Evolutionary conservation across 768 basidiomycete genomes (phyloP).

Genomic region (Podaxis carcinomalis): DNA sequence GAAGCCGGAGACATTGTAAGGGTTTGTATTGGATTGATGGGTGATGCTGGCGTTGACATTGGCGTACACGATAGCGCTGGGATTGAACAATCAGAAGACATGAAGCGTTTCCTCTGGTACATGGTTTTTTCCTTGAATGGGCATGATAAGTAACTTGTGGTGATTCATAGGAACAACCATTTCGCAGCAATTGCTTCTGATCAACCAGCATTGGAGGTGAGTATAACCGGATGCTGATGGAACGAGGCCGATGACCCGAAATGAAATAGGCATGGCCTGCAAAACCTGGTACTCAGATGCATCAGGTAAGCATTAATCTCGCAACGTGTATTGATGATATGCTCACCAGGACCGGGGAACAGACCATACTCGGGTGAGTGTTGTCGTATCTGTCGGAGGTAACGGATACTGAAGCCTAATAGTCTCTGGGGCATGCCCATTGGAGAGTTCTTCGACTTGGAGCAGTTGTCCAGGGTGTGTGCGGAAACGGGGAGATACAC

Average conservation of each 20-base stretch:
- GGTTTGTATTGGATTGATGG: constrained; percentile 4
- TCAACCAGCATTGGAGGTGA: constrained; percentile 61
- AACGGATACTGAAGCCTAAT: not conserved
- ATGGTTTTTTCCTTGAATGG: constrained; percentile 13
- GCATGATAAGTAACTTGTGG: not conserved
- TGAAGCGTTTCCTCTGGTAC: constrained; percentile 72
- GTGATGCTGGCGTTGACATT: not conserved
- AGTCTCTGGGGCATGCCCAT: constrained; percentile 76
- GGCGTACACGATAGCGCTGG: constrained; percentile 42
- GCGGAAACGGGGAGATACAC: constrained; percentile 57
- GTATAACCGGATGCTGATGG: constrained; percentile 2
- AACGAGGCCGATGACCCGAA: not conserved
- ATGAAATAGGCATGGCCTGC: constrained; percentile 44
- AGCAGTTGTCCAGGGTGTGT: constrained; percentile 53
- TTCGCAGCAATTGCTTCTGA: constrained; percentile 69
- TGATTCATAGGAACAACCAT: constrained; percentile 58
- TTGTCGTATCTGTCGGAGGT: not conserved
- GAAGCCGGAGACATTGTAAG: constrained; percentile 52
- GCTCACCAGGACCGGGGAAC: constrained; percentile 5
- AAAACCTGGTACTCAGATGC: constrained; percentile 41
- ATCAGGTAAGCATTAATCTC: constrained; percentile 40
- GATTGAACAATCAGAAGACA: constrained; percentile 63
- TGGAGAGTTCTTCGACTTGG: constrained; percentile 74
- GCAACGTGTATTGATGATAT: not conserved
- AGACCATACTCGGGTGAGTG: constrained; percentile 60